phyloP scores from a whole-genome alignment of 1,284 basidiomycete genomes.

The Psilocybe mexicana region DNA sequence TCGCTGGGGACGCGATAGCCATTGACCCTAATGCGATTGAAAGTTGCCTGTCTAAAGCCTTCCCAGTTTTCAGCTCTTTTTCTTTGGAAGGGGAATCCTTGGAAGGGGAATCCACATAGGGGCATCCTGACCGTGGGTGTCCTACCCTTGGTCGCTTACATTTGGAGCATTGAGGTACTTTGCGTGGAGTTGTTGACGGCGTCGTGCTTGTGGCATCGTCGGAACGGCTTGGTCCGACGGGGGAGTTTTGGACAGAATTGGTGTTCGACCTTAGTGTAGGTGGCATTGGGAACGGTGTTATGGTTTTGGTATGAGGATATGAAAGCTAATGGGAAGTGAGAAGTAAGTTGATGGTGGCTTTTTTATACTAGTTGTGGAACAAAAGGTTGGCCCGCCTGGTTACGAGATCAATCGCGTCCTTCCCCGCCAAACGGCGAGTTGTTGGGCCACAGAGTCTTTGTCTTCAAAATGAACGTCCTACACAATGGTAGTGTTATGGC shows the following conservation, averaged over 20 bases:
- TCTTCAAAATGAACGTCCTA: not conserved
- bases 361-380: not conserved
- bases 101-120: slow-evolving; percentile 27
- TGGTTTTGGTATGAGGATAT: not conserved
- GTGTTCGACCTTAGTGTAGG: not conserved
- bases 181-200: slow-evolving; percentile 37
- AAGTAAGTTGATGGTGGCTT: not conserved
- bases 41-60: slow-evolving; percentile 23
- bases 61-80: not conserved
- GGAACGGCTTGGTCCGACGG: not conserved
- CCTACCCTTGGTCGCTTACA: slow-evolving; percentile 54
- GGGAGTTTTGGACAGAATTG: slow-evolving; percentile 1
- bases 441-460: not conserved
- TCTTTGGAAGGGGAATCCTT: slow-evolving; percentile 25
- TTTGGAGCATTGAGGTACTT: slow-evolving; percentile 49
- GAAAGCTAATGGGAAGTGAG: not conserved
- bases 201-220: slow-evolving; percentile 8
- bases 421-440: not conserved
- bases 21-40: slow-evolving; percentile 38
- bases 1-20: slow-evolving; percentile 30
- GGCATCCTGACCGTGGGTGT: slow-evolving; percentile 60
- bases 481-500: not conserved
- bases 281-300: not conserved
- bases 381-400: not conserved
- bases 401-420: not conserved